Evolutionary conservation across 2,329 filamentous ascomycete genomes (phyloP), one percentile per base, ranked within the genome.

Genomic region (Neonectria magnoliae): DNA sequence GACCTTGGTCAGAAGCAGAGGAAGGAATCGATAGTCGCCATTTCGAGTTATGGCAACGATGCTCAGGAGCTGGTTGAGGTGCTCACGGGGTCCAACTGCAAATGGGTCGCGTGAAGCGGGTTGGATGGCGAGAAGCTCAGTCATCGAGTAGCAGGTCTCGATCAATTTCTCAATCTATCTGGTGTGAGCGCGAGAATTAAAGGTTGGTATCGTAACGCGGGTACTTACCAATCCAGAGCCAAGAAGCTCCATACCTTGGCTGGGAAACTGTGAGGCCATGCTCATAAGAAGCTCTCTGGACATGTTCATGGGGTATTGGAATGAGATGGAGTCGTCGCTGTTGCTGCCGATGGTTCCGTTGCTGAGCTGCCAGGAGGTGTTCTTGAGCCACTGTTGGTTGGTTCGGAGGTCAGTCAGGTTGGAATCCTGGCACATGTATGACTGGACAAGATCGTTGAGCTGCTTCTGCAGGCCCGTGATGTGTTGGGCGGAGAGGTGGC

Each of bases 121-220:
- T 54, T 90, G 87, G 55, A 90, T 83, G 9, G 90, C 85, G 60
- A 97, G 88, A 38, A 93, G 89, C 68, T 95, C 91, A 8, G 87
- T 90, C 66, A 96, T 83, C 16, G 90, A 89, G 76, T 87, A 91
- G 13, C 92, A 89, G 38, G 94, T 87, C 69, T 94, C 91, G 71
- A 96, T 87, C 13, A 97, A 81, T 76, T 95, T 95, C 75, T 94
- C 92, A 65, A 96, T 88, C 87, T 90, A 70, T 0, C 13, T 2
- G 10, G 33, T 48, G 61, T 73, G 56, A 73, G 68, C 51, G 7
- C 11, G 5, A 31, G 3, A 18, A 10, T 8, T 13, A 16, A 5
- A 22, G 22, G 2, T 16, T 9, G 14, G 22, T 36, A 4, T 18
- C 25, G 11, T 13, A 25, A 5, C 25, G 25, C 6, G 25, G 16